Evolutionary conservation across 2,329 filamentous ascomycete genomes (phyloP), one percentile per base, ranked within the genome.

Genomic region (Coniochaeta pulveracea): DNA sequence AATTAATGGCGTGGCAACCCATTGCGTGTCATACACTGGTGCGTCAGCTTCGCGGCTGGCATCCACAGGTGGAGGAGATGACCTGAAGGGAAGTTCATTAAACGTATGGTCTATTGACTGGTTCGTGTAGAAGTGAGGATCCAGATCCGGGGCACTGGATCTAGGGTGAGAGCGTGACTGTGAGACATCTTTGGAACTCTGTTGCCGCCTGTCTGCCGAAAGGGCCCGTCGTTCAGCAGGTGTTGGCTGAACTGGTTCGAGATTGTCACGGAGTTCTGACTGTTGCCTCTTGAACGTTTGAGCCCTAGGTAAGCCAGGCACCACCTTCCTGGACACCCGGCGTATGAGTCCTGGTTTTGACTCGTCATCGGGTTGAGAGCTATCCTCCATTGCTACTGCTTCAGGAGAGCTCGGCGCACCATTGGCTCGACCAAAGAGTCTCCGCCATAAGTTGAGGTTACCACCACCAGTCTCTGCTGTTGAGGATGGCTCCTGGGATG

Each of bases 261-360:
- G 64, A 47, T 76, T 79, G 45, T 82, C 75, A 44, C 85, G 72
- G 41, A 73, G 70, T 56, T 94, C 88, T 18, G 85, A 89, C 51
- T 82, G 72, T 54, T 89, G 85, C 46, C 86, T 74, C 55, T 78
- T 81, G 57, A 93, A 86, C 0, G 85, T 93, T 46, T 80, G 74
- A 4, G 77, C 65, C 31, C 85, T 73, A 24, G 85, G 84, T 23
- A 94, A 60, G 11, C 80, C 80, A 12, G 85, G 80, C 11, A 88
- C 75, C n/a, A 85, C 83, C 47, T 69, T 76, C 43, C 73, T 57
- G 19, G 62, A 61, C 38, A 58, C 52, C 39, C 63, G 63, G 34
- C 60, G 58, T 15, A 59, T 54, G 29, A 61, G 37, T 26, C 55
- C 56, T 15, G 52, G 47, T 37, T 47, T 54, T 34, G 42, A 38